A percentile compares a stretch with the other conserved stretches of the same genome.
phyloP scores from a whole-genome alignment of 2,329 filamentous ascomycete genomes.

The Fusarium nelsonii region DNA sequence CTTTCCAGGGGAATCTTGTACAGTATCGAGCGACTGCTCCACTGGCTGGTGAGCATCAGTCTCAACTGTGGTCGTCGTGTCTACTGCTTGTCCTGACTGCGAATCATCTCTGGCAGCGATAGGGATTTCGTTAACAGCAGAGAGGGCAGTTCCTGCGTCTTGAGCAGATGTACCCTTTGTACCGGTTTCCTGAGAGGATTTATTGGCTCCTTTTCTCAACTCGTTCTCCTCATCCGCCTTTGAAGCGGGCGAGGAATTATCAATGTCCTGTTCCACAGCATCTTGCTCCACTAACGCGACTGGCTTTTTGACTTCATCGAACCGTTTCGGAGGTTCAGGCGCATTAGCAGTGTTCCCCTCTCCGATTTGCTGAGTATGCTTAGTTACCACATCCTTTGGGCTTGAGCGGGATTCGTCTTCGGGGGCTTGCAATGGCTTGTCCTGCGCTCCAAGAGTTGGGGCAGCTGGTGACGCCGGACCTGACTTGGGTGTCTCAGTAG shows the following conservation, averaged over 20 bases:
- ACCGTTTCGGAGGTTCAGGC: neutral
- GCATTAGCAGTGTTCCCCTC: neutral
- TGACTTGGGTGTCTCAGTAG: neutral
- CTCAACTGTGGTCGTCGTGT: neutral
- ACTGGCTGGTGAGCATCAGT: neutral
- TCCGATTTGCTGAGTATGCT: neutral
- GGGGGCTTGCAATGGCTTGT: neutral
- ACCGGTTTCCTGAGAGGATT: no score
- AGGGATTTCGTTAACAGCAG: neutral
- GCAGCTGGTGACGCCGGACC: constrained; percentile 2
- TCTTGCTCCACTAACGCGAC: neutral
- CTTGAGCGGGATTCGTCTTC: neutral
- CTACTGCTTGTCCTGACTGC: neutral
- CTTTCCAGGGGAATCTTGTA: constrained; percentile 10
- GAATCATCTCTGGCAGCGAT: neutral
- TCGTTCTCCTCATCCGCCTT: no score
- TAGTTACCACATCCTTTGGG: neutral
- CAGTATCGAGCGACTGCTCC: neutral
- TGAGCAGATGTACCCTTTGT: neutral
- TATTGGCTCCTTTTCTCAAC: no score
- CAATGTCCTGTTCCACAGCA: neutral
- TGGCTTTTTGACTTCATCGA: neutral
- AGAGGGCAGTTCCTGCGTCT: neutral
- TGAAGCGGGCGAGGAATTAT: neutral
- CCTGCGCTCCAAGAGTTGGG: neutral